Percentiles rank a stretch among this genome's conserved stretches.
Conservation (phyloP, 192 early-diverging fungal genomes). For the Glomus cerebriforme region DNA sequence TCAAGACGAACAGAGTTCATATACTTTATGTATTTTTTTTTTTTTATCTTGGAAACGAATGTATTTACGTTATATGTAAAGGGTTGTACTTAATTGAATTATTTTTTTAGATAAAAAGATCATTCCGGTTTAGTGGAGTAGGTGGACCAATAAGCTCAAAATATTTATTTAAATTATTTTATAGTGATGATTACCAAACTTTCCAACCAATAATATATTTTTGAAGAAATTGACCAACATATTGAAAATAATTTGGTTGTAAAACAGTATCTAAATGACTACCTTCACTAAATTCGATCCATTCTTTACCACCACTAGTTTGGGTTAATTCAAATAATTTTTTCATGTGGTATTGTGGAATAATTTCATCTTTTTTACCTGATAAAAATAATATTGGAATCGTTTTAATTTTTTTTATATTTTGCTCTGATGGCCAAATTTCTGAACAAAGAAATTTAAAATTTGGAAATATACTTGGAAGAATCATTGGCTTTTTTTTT, state of each 20-base stretch:
- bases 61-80: too few relatives aligned
- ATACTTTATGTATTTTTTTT: background rate
- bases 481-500: conserved; percentile 67
- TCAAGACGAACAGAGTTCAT: background rate
- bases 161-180: too few relatives aligned
- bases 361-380: conserved; percentile 80
- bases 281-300: conserved; percentile 76
- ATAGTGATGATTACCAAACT: background rate
- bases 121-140: too few relatives aligned
- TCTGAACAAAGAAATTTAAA: conserved; percentile 82
- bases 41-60: too few relatives aligned
- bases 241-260: conserved; percentile 77
- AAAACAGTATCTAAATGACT: conserved; percentile 90
- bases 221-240: background rate
- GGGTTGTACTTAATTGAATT: too few relatives aligned
- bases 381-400: conserved; percentile 82
- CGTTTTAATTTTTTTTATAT: conserved; percentile 61
- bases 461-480: conserved; percentile 80
- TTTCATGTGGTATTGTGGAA: conserved; percentile 86
- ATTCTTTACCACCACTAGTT: conserved; percentile 45
- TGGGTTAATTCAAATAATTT: conserved; percentile 64
- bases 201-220: background rate
- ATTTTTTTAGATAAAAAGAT: too few relatives aligned
- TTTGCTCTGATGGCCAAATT: conserved; percentile 79
- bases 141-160: too few relatives aligned